Percentiles rank a stretch among this genome's conserved stretches.
Conservation (phyloP, 164 flowering plant species). For the Warburgia ugandensis region DNA sequence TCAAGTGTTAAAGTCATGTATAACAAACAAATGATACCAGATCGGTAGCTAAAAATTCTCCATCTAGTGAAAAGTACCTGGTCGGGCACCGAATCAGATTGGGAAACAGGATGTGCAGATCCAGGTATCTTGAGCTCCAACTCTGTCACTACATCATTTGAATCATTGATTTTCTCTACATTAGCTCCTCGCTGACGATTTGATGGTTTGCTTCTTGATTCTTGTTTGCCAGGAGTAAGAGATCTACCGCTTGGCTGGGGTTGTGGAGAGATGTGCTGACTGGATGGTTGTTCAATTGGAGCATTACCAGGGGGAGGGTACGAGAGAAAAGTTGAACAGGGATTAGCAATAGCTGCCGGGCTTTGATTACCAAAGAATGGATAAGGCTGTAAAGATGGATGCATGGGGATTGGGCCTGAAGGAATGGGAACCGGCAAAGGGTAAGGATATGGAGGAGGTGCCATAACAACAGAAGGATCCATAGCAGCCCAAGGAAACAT, state of each 20-base stretch:
- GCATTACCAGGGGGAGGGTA: slow-evolving; percentile 40
- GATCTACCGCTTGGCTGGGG: slow-evolving; percentile 36
- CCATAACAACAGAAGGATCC: slow-evolving; percentile 79
- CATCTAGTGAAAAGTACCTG: too few species aligned
- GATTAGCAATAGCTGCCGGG: slow-evolving; percentile 34
- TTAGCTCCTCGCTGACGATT: slow-evolving; percentile 29
- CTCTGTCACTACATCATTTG: slow-evolving; percentile 64
- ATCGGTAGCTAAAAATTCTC: too few species aligned
- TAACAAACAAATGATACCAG: too few species aligned
- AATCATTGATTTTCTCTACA: slow-evolving; percentile 33
- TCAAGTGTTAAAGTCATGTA: too few species aligned
- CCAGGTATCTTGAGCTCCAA: slow-evolving; percentile 76
- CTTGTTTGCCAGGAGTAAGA: slow-evolving; percentile 46
- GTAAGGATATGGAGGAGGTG: slow-evolving; percentile 59
- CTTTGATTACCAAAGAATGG: slow-evolving; percentile 47
- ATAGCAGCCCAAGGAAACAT: slow-evolving; percentile 78
- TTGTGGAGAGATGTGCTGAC: slow-evolving; percentile 32
- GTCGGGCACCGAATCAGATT: slow-evolving; percentile 10
- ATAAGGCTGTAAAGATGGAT: slow-evolving; percentile 77
- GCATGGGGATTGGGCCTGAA: slow-evolving; percentile 66
- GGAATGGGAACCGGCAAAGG: slow-evolving; percentile 69
- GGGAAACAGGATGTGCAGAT: slow-evolving; percentile 22
- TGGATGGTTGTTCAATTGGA: slow-evolving; percentile 42
- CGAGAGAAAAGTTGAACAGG: slow-evolving; percentile 45
- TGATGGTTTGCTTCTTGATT: slow-evolving; percentile 36